Base-by-base conservation (phyloP, 2,329 filamentous ascomycete species). In the Nothophoma quercina region DNA sequence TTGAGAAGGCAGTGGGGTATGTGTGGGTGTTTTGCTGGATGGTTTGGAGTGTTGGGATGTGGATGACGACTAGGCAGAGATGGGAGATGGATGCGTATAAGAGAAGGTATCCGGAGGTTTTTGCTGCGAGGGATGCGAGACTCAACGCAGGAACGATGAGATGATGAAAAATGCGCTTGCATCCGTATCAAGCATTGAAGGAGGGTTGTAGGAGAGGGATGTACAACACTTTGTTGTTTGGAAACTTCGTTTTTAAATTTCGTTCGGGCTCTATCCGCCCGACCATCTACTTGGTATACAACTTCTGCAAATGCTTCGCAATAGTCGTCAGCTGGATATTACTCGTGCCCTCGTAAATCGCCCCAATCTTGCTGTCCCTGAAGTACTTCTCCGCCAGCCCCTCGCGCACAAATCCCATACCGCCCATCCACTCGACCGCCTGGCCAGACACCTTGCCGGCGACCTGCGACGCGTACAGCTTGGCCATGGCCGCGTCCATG, bases 341-440 rank as follows among this genome's bases (percentile, higher is more conserved):
- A 72, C 88, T 91, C 48, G 90, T 93, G 25, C 95, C 95, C 80
- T 97, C 93, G 74, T 97, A 97, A 65, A 97, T 98, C 60, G 92
- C 92, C 8, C 95, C 95, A 70, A 99, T 99, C 88, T 98, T 99
- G 83, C 90, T 95, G 75, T 99, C 95, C 38, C 95, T 84, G 83
- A 89, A 99, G 80, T 88, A 97, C 85, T 99, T 99, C 85, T 99
- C 95, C 0, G 95, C 95, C 52, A 96, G 86, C 0, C 95, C 95
- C 76, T 99, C 95, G 35, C 95, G 83, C 13, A 99, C 95, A 68
- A 99, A 99, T 36, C 95, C 95, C 95, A 99, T 98, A 34, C 95
- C 95, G 39, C 95, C 95, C 93, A 98, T 98, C 95, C 95, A 99
- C 79, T 99, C 95, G 22, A 99, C 86, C 0, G 93, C 95, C 40